These are phyloP conservation scores for Pseudogymnoascus sp. DNA, from an alignment of 2,329 filamentous ascomycete genomes.

Conservation along the genomic window DNA sequence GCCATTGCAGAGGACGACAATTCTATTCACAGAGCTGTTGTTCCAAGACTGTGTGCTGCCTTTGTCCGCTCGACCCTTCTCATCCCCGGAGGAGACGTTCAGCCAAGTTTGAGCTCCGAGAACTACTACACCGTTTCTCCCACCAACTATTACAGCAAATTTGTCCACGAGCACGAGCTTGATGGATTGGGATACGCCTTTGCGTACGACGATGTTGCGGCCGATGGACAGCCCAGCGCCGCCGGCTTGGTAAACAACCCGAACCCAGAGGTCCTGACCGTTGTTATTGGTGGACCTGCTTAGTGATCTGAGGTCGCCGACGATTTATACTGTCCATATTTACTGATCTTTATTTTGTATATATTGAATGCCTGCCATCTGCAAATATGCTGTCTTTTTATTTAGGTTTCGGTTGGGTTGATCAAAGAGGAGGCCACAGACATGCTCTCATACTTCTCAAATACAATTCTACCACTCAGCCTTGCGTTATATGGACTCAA, in stretches of 20 bases:
- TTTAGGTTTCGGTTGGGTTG: not conserved
- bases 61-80: constrained; percentile 67
- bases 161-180: constrained; percentile 52
- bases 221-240: constrained; percentile 47
- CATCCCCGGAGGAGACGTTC: constrained; percentile 32
- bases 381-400: not conserved
- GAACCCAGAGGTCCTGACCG: constrained; percentile 10
- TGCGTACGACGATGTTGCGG: constrained; percentile 61
- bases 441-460: not conserved
- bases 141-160: constrained; percentile 60
- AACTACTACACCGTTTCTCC: constrained; percentile 46
- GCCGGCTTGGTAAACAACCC: constrained; percentile 52
- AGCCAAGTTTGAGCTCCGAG: constrained; percentile 35
- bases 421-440: not conserved
- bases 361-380: not conserved
- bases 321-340: not conserved
- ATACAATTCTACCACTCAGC: not conserved
- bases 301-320: not conserved
- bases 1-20: constrained; percentile 18
- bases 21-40: constrained; percentile 35
- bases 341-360: not conserved
- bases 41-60: constrained; percentile 65
- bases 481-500: not conserved
- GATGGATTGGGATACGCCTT: constrained; percentile 60
- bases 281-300: not conserved